phyloP scores from a whole-genome alignment of 352 stramenopile species.

The Pythium scleroteichum region DNA sequence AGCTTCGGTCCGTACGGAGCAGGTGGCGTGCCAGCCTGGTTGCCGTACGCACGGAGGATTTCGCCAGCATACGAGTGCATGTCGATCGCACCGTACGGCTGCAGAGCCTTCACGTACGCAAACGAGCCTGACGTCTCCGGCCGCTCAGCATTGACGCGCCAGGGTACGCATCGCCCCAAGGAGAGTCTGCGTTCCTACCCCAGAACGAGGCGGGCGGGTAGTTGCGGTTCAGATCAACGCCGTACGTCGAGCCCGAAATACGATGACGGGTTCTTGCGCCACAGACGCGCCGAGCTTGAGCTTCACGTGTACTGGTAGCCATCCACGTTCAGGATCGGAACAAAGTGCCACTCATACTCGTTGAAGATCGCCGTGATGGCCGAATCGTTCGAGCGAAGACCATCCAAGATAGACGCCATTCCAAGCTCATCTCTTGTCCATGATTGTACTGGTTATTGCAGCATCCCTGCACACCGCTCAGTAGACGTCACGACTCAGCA shows the following conservation, averaged over 20 bases:
- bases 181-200: conserved; percentile 5
- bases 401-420: conserved; percentile 32
- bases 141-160: conserved; percentile 31
- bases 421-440: too few species aligned
- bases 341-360: conserved; percentile 38
- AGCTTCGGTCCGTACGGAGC: conserved; percentile 28
- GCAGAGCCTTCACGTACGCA: conserved; percentile 30
- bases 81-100: conserved; percentile 30
- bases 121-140: conserved; percentile 33
- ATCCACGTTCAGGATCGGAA: conserved; percentile 40
- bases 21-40: conserved; percentile 17
- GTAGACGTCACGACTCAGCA: too few species aligned
- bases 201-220: conserved; percentile 30
- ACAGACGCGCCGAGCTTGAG: conserved; percentile 23
- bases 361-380: conserved; percentile 28
- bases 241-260: conserved; percentile 11
- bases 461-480: too few species aligned
- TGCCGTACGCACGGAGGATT: conserved; percentile 29
- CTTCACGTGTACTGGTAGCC: conserved; percentile 28
- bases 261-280: conserved; percentile 39
- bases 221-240: conserved; percentile 44
- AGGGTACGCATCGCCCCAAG: conserved; percentile 27
- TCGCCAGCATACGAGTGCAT: conserved; percentile 31
- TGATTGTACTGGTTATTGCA: too few species aligned
- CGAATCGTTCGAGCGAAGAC: conserved; percentile 18